Evolutionary conservation across 176 grass and related monocot genomes (phyloP).

Genomic region (Eleusine coracana): DNA sequence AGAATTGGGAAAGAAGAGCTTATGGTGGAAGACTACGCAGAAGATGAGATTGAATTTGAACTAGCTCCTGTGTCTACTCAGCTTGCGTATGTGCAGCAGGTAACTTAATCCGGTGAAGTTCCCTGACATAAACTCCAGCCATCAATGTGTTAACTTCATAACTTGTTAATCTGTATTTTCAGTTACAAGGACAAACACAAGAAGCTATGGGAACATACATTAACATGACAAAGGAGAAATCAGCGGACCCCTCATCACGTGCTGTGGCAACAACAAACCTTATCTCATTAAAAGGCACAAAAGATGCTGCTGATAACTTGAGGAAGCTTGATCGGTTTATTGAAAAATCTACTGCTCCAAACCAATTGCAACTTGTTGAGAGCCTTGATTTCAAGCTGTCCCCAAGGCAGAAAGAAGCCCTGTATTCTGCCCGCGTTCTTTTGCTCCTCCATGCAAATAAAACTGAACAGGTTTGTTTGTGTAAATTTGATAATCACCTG

Average conservation of each 20-base stretch:
- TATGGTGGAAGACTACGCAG: constrained; percentile 73
- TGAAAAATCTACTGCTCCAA: constrained; percentile 61
- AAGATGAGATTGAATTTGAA: constrained; percentile 77
- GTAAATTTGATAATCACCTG: not conserved
- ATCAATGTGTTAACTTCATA: constrained; percentile 19
- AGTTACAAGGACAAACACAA: constrained; percentile 80
- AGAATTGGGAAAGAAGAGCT: constrained; percentile 91
- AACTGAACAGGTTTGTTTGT: constrained; percentile 69
- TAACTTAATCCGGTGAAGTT: constrained; percentile 29
- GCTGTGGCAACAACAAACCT: constrained; percentile 85
- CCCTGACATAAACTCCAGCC: not conserved
- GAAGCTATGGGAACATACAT: constrained; percentile 77
- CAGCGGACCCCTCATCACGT: constrained; percentile 67
- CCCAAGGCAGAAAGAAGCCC: constrained; percentile 73
- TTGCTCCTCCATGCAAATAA: constrained; percentile 87
- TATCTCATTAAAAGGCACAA: constrained; percentile 77
- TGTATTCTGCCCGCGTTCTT: constrained; percentile 77
- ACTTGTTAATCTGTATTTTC: constrained; percentile 41
- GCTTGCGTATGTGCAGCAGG: constrained; percentile 87
- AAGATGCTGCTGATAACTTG: constrained; percentile 76
- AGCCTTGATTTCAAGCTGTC: constrained; percentile 76
- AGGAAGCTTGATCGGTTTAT: constrained; percentile 74
- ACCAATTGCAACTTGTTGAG: constrained; percentile 68
- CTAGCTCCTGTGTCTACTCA: constrained; percentile 84
- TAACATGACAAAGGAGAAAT: constrained; percentile 56